These are phyloP conservation scores for Vaccinium darrowii DNA, from an alignment of 148 eudicot species.

Conservation along the genomic window DNA sequence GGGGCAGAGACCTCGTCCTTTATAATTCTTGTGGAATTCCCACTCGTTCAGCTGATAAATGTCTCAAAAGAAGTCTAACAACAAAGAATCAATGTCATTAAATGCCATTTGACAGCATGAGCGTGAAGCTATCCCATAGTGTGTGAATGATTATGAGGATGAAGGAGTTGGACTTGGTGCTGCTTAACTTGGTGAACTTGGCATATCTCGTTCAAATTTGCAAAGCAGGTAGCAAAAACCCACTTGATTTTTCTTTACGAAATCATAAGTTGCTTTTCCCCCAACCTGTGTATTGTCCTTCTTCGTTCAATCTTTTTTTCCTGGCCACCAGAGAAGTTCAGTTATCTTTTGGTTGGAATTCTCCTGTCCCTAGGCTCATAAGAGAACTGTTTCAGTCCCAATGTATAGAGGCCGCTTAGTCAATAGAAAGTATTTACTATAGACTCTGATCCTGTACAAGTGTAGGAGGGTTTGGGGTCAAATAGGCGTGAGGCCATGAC, in stretches of 20 bases:
- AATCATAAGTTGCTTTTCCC: neutral
- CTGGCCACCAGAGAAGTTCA: neutral
- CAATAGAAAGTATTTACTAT: neutral
- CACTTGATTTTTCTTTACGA: neutral
- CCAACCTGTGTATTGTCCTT: neutral
- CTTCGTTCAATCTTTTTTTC: neutral
- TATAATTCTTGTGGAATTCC: conserved; percentile 66
- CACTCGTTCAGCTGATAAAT: conserved; percentile 39
- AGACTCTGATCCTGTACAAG: neutral
- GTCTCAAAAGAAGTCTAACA: conserved; percentile 1
- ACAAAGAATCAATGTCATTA: neutral
- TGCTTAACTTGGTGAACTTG: conserved; percentile 4
- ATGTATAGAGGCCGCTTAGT: neutral
- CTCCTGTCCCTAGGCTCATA: neutral
- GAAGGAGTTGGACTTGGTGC: neutral
- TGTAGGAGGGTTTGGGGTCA: neutral
- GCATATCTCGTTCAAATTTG: neutral
- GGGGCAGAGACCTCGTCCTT: conserved; percentile 69
- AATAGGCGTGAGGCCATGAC: neutral
- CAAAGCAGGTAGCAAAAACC: neutral
- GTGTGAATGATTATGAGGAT: neutral
- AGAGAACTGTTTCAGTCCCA: neutral
- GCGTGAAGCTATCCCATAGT: neutral
- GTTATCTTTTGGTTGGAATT: neutral
- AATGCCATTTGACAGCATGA: neutral